Percentiles rank a stretch among this genome's conserved stretches.
Conservation (phyloP, 2,329 filamentous ascomycete genomes). For the Exophiala oligosperma region DNA sequence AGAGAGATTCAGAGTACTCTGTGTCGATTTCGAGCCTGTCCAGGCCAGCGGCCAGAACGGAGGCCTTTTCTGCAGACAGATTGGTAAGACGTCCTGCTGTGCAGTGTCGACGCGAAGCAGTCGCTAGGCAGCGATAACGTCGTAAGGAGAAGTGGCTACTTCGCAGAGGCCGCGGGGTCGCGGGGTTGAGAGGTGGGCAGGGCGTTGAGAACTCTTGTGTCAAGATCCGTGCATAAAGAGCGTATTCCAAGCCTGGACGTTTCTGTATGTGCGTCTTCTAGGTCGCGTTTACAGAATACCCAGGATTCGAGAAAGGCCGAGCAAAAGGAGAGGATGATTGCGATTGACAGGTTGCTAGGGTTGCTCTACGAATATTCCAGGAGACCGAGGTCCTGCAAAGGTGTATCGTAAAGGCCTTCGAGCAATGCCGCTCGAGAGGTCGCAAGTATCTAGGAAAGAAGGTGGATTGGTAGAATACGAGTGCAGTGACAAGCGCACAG, state of each 20-base stretch:
- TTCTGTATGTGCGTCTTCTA: background rate
- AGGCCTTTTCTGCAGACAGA: slow-evolving; percentile 48
- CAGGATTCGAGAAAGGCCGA: background rate
- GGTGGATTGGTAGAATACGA: background rate
- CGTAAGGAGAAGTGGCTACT: background rate
- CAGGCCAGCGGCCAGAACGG: slow-evolving; percentile 49
- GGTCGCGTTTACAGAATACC: background rate
- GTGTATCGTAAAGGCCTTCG: background rate
- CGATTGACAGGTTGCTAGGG: background rate
- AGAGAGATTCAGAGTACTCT: slow-evolving; percentile 25
- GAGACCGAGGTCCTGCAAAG: no score
- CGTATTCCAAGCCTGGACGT: no score
- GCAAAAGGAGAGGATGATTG: background rate
- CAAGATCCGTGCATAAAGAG: background rate
- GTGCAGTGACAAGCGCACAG: background rate
- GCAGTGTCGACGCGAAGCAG: background rate
- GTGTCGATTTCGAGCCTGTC: slow-evolving; percentile 45
- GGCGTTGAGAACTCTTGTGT: background rate
- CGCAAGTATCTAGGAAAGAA: background rate
- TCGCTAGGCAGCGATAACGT: background rate
- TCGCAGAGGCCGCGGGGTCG: slow-evolving; percentile 9
- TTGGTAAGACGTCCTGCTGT: slow-evolving; percentile 29
- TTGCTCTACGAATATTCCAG: no score
- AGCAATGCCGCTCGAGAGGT: background rate
- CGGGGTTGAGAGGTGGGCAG: slow-evolving; percentile 7